A percentile compares a stretch with the other conserved stretches of the same genome.
Conservation (phyloP, 345 rosid genomes). For the Tarenaya hassleriana region DNA sequence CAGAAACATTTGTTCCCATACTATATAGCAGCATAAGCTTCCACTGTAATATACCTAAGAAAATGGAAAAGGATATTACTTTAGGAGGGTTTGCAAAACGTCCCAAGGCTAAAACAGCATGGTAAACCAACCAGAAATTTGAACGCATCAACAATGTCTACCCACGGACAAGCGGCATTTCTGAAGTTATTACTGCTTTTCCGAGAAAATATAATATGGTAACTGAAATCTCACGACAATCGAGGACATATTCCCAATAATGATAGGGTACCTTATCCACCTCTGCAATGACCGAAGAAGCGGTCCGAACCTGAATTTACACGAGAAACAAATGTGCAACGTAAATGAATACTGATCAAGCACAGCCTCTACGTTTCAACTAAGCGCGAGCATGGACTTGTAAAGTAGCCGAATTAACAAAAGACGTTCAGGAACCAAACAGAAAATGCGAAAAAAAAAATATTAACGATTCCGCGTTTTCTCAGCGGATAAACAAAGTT, state of each 20-base stretch:
- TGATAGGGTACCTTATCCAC: slow-evolving; percentile 42
- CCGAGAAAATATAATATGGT: too few species aligned
- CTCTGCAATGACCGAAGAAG: slow-evolving; percentile 41
- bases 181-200: too few species aligned
- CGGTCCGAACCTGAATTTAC: slow-evolving; percentile 28
- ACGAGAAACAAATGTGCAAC: not conserved
- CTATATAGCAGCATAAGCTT: too few species aligned
- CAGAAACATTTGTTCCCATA: too few species aligned
- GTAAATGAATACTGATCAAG: not conserved
- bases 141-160: not conserved
- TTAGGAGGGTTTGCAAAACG: too few species aligned
- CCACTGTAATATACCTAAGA: too few species aligned
- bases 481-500: not conserved
- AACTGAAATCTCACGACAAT: too few species aligned
- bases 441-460: not conserved
- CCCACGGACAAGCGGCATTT: not conserved
- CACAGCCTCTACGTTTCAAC: not conserved
- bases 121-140: not conserved
- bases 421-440: slow-evolving; percentile 4
- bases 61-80: too few species aligned
- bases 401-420: too few species aligned
- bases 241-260: not conserved
- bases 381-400: too few species aligned
- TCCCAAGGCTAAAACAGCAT: not conserved
- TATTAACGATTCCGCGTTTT: not conserved